Evolutionary conservation across 495 filamentous ascomycete species (phyloP), one percentile per base, ranked within the genome.

Genomic region (Bryoglossum gracile): DNA sequence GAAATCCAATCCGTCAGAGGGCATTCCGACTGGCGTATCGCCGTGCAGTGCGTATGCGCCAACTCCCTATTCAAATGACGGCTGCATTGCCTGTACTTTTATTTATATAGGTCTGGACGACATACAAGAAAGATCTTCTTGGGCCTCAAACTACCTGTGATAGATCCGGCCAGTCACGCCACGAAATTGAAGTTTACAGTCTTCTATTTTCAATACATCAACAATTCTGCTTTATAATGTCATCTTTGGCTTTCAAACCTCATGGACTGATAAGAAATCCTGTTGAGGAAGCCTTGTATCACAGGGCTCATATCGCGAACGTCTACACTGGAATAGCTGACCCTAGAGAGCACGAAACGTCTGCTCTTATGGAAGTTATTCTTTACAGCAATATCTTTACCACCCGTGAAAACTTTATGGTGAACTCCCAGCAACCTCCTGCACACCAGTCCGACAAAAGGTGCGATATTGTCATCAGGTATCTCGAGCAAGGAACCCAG

Each of bases 221-320:
- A n/a, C n/a, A n/a, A n/a, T n/a, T n/a, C n/a, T n/a, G n/a, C n/a
- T 32, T 32, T 32, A 32, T 32, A 6, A 32, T 32, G 13, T 32
- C 13, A 32, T 32, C 6, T 32, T 32, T 38, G 19, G 19, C 25
- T 45, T 47, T 47, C 17, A 4, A n/a, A 18, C 32, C 32, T 26
- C 19, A 36, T 47, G 32, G 44, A 4, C 44, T 47, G 11, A 47
- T 47, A 19, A 35, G n/a, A 47, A 37, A 37, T n/a, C 26, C 32
- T 5, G 21, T 10, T 36, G 23, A 47, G 22, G 14, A 37, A 23
- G 16, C 8, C 4, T 26, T 47, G 22, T 47, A 47, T 18, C n/a
- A 47, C 16, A 47, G 34, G 22, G 32, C 32, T 14, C 32, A 47
- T 23, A 47, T 47, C 37, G 32, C 32, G 24, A 44, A 44, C 16